A percentile compares a stretch with the other conserved stretches of the same genome.
Conservation (phyloP, 2,329 filamentous ascomycete genomes). For the Pseudonectria buxi region DNA sequence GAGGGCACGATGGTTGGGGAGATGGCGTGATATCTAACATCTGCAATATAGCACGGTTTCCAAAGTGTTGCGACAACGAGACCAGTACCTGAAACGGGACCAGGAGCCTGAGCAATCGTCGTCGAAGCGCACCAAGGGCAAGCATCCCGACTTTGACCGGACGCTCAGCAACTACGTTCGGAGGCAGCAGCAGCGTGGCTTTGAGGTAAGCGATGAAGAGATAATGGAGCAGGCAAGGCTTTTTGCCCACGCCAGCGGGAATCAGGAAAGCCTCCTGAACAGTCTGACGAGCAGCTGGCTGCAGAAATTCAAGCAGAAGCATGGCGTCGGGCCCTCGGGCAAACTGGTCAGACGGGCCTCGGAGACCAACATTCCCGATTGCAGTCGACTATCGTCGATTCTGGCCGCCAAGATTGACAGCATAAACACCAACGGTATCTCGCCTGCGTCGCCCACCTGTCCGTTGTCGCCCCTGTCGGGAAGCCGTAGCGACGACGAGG, state of each 20-base stretch:
- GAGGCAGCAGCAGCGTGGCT: constrained; percentile 71
- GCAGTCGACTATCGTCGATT: constrained; percentile 49
- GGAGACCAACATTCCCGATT: constrained; percentile 66
- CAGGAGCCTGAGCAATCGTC: constrained; percentile 58
- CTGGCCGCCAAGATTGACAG: constrained; percentile 11
- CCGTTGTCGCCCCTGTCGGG: constrained; percentile 64
- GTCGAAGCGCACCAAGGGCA: constrained; percentile 75
- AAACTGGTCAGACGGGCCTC: constrained; percentile 51
- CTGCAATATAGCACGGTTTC: constrained; percentile 74
- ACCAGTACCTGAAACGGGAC: constrained; percentile 87
- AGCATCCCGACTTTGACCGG: constrained; percentile 84
- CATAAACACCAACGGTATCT: constrained; percentile 52
- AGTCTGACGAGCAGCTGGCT: constrained; percentile 73
- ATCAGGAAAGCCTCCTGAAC: constrained; percentile 64
- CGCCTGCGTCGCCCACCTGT: constrained; percentile 64
- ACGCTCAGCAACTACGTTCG: constrained; percentile 81
- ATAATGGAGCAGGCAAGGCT: constrained; percentile 79
- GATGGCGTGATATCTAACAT: constrained; percentile 20
- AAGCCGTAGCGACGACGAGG: constrained; percentile 62
- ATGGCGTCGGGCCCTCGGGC: constrained; percentile 45
- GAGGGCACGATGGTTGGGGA: too few species aligned
- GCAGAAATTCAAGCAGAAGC: constrained; percentile 92
- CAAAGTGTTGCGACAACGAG: constrained; percentile 89
- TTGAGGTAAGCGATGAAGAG: constrained; percentile 67
- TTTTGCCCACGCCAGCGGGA: constrained; percentile 65